Evolutionary conservation across 2,329 filamentous ascomycete genomes (phyloP).

Genomic region (Cladorrhinum sp.): DNA sequence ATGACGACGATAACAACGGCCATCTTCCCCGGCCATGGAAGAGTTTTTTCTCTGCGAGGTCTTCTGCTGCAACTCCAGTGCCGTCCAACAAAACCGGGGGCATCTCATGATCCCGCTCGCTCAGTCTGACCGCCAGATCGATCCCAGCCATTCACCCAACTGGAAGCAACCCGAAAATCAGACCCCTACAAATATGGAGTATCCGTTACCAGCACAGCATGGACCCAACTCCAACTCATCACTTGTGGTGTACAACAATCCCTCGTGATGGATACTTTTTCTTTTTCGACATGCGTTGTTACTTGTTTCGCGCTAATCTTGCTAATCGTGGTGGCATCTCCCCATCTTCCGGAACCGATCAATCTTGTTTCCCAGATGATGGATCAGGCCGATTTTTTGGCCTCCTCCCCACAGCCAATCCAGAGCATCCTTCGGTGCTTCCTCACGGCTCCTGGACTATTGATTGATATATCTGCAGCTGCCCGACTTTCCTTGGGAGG

Average conservation of each 20-base stretch:
- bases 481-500: slow-evolving; percentile 14
- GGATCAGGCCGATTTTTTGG: slow-evolving; percentile 1
- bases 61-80: background rate
- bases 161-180: background rate
- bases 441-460: slow-evolving; percentile 11
- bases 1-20: background rate
- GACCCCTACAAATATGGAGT: background rate
- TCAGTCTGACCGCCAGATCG: slow-evolving; percentile 7
- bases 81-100: background rate
- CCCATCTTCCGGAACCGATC: slow-evolving; percentile 11
- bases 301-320: slow-evolving; percentile 4
- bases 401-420: background rate
- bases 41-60: background rate
- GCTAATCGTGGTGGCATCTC: slow-evolving; percentile 15
- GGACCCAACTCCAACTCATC: too few relatives aligned
- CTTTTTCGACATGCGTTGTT: too few relatives aligned
- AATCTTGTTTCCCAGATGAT: slow-evolving; percentile 1
- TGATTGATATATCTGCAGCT: slow-evolving; percentile 12
- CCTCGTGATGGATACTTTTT: too few relatives aligned
- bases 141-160: slow-evolving; percentile 3
- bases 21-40: background rate
- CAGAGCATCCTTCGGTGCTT: slow-evolving; percentile 1
- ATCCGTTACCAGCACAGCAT: background rate
- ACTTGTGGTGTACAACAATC: background rate
- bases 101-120: background rate